Conservation (phyloP, 352 stramenopile species). For the Phytophthora sp. region DNA sequence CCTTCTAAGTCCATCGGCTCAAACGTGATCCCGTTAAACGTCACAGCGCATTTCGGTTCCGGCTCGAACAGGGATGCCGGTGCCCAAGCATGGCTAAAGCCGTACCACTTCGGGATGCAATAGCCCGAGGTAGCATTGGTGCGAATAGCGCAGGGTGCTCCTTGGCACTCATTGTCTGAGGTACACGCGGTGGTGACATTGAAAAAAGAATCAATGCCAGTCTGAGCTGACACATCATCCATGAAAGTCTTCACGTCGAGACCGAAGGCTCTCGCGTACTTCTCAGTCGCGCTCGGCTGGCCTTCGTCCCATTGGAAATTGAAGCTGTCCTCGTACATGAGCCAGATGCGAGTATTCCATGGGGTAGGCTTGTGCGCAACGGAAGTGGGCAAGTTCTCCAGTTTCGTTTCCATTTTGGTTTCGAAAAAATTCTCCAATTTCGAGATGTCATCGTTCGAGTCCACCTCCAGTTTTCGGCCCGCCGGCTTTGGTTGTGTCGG, state of each 20-base stretch:
- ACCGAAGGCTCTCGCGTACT: constrained; percentile 57
- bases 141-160: constrained; percentile 37
- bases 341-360: constrained; percentile 68
- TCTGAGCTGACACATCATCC: constrained; percentile 36
- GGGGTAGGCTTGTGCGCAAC: constrained; percentile 20
- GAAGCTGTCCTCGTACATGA: constrained; percentile 67
- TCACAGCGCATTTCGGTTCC: background rate
- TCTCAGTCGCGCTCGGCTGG: constrained; percentile 36
- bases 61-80: background rate
- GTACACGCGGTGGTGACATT: constrained; percentile 17
- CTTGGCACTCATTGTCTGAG: constrained; percentile 22
- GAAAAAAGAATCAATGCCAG: constrained; percentile 27
- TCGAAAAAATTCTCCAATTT: constrained; percentile 29
- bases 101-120: constrained; percentile 18
- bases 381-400: constrained; percentile 24
- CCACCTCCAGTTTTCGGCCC: constrained; percentile 7
- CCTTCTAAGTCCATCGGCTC: background rate
- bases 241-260: constrained; percentile 42
- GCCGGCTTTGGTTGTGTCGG: background rate
- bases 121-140: constrained; percentile 32
- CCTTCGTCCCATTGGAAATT: constrained; percentile 38
- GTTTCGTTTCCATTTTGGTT: background rate
- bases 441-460: constrained; percentile 27
- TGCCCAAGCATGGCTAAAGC: background rate
- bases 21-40: background rate